phyloP scores from a whole-genome alignment of 164 flowering plant genomes.

The Malania oleifera region DNA sequence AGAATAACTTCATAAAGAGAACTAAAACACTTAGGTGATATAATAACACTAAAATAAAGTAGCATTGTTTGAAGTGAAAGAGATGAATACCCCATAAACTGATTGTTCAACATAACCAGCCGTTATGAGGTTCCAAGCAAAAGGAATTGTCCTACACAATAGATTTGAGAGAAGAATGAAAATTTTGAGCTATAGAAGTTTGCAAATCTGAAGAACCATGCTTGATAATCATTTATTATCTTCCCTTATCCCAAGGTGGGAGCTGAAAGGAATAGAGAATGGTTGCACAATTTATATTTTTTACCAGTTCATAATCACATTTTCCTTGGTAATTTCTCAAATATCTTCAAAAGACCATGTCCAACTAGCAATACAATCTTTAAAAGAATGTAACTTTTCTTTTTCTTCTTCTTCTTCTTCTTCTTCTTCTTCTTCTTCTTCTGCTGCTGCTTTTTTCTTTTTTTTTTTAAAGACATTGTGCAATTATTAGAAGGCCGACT shows the following conservation, averaged over 20 bases:
- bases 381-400: no score
- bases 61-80: slow-evolving; percentile 3
- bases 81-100: slow-evolving; percentile 61
- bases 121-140: slow-evolving; percentile 94
- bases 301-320: no score
- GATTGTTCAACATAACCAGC: slow-evolving; percentile 87
- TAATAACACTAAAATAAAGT: background rate
- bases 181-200: background rate
- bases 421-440: no score
- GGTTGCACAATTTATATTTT: background rate
- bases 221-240: background rate
- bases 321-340: no score
- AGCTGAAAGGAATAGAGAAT: background rate
- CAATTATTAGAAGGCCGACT: no score
- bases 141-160: slow-evolving; percentile 85
- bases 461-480: no score
- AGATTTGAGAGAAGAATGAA: slow-evolving; percentile 7
- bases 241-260: background rate
- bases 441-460: no score
- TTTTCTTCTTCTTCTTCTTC: no score
- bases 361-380: no score
- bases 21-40: background rate
- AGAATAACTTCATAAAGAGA: slow-evolving; percentile 4
- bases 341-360: no score
- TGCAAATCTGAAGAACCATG: slow-evolving; percentile 1